Percentiles rank a stretch among this genome's conserved stretches.
phyloP scores from a whole-genome alignment of 257 asterid genomes.

The Solanum clarkiae region DNA sequence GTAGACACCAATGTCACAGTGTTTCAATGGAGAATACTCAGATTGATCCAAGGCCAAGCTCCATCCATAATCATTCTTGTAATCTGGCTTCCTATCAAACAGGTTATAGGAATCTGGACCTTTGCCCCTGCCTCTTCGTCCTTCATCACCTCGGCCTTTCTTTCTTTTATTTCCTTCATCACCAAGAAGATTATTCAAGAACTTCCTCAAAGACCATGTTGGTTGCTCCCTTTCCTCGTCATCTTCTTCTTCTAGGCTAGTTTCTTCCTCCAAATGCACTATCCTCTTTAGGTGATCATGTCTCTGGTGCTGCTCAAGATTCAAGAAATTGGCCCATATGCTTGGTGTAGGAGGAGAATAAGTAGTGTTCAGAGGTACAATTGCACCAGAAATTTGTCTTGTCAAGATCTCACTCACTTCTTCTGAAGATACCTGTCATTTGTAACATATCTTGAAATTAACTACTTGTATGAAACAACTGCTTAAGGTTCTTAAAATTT shows the following conservation, averaged over 20 bases:
- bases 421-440: constrained; percentile 35
- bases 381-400: constrained; percentile 40
- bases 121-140: constrained; percentile 2
- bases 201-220: constrained; percentile 48
- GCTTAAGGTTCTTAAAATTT: not conserved
- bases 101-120: constrained; percentile 60
- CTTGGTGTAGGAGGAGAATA: constrained; percentile 28
- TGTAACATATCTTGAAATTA: not conserved
- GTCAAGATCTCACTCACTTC: constrained; percentile 33
- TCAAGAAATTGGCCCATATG: constrained; percentile 41
- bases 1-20: constrained; percentile 43
- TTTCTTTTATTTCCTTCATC: constrained; percentile 4
- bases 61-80: constrained; percentile 63
- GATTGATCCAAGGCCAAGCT: constrained; percentile 54
- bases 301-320: constrained; percentile 25
- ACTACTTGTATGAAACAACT: not conserved
- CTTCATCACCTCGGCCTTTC: not conserved
- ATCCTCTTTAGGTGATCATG: constrained; percentile 37
- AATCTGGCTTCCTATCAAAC: constrained; percentile 41
- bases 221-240: constrained; percentile 10
- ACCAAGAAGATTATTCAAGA: constrained; percentile 26
- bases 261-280: constrained; percentile 3
- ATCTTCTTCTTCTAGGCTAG: not conserved
- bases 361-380: constrained; percentile 20
- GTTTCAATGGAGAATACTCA: constrained; percentile 47